Percentiles rank a stretch among this genome's conserved stretches.
Conservation (phyloP, 345 rosid genomes). For the Linum trigynum region DNA sequence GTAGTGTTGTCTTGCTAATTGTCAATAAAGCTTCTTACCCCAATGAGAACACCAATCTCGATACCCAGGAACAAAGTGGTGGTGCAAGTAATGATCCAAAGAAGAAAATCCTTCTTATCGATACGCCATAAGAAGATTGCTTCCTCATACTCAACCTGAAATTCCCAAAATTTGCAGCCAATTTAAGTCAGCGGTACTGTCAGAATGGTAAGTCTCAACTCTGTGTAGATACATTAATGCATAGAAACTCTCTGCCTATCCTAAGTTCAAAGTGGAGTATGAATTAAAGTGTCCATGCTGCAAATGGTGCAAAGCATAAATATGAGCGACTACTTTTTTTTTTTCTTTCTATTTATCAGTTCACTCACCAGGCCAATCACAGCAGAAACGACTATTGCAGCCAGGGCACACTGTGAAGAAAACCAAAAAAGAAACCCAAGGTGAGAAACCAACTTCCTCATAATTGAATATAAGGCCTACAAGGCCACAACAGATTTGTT, state of each 20-base stretch:
- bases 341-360: not conserved
- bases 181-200: not conserved
- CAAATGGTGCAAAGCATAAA: too few relatives aligned
- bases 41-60: slow-evolving; percentile 7
- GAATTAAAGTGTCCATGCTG: too few relatives aligned
- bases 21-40: not conserved
- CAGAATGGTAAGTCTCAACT: not conserved
- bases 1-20: not conserved
- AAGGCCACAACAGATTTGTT: not conserved
- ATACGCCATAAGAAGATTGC: slow-evolving; percentile 95
- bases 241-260: too few relatives aligned
- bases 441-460: not conserved
- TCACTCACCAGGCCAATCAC: slow-evolving; percentile 84
- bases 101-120: slow-evolving; percentile 46
- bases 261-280: too few relatives aligned
- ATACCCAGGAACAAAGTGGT: slow-evolving; percentile 6
- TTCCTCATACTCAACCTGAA: slow-evolving; percentile 88
- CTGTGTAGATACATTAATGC: not conserved
- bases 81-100: slow-evolving; percentile 7
- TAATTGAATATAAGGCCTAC: not conserved
- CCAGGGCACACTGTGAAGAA: slow-evolving; percentile 79
- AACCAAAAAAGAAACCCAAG: slow-evolving; percentile 5
- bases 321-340: too few relatives aligned
- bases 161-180: slow-evolving; percentile 17
- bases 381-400: slow-evolving; percentile 92